Conservation (phyloP, 139 green algal species). For the Mychonastes homosphaera region DNA sequence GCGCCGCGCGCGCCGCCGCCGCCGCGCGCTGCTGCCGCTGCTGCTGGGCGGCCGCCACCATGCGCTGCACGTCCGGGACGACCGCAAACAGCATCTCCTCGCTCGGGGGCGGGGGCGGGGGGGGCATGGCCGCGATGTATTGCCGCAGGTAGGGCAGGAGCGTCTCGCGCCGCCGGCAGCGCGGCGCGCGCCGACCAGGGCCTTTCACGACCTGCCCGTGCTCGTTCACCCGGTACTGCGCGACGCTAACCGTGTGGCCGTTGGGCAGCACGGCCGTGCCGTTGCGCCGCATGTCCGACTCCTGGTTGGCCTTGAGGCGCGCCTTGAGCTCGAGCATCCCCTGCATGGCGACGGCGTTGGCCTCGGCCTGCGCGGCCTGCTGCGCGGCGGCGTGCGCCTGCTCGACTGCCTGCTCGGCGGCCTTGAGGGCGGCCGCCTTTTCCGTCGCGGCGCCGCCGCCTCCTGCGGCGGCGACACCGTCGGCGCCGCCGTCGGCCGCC, state of each 20-base stretch:
- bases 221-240: constrained; percentile 10
- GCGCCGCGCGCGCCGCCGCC: background rate
- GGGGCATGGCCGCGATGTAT: constrained; percentile 21
- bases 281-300: background rate
- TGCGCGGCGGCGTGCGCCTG: too few relatives aligned
- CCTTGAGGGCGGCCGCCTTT: too few relatives aligned
- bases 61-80: constrained; percentile 10
- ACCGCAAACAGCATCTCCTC: constrained; percentile 24
- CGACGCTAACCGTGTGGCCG: background rate
- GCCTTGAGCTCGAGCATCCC: background rate
- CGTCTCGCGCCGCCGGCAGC: constrained; percentile 16
- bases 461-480: too few relatives aligned
- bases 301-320: background rate
- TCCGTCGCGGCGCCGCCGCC: too few relatives aligned
- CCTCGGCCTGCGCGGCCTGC: too few relatives aligned
- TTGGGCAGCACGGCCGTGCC: constrained; percentile 5
- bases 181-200: too few relatives aligned
- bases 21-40: background rate
- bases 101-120: constrained; percentile 23
- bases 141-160: constrained; percentile 19
- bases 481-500: too few relatives aligned
- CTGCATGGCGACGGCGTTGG: background rate
- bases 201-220: too few relatives aligned
- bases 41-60: background rate
- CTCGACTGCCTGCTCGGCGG: too few relatives aligned